phyloP scores from a whole-genome alignment of 441 rosid genomes.

The Geranium incanum region DNA sequence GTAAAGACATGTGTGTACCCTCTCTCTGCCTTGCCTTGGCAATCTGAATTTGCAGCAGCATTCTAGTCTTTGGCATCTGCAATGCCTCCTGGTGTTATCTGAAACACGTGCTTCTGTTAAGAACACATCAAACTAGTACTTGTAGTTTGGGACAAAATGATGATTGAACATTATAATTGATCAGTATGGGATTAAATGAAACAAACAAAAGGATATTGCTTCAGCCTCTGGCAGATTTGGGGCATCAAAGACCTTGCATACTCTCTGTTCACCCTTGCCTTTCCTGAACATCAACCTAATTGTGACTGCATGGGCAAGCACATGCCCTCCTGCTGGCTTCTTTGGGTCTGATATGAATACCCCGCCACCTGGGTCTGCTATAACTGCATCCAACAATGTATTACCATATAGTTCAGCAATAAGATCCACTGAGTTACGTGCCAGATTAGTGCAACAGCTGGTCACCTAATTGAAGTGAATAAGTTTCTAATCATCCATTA shows the following conservation, averaged over 20 bases:
- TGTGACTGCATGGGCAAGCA: slow-evolving; percentile 86
- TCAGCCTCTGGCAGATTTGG: slow-evolving; percentile 89
- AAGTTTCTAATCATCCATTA: not conserved
- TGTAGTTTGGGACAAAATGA: too few relatives aligned
- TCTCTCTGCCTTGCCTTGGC: not conserved
- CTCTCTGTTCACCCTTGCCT: slow-evolving; percentile 86
- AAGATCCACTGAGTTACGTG: not conserved
- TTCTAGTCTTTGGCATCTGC: slow-evolving; percentile 74
- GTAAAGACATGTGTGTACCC: not conserved
- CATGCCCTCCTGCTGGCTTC: slow-evolving; percentile 94
- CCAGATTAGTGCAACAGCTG: not conserved
- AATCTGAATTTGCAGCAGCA: not conserved
- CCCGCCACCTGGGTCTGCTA: slow-evolving; percentile 92
- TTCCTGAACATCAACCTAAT: slow-evolving; percentile 85
- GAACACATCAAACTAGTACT: slow-evolving; percentile 23
- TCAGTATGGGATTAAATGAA: not conserved
- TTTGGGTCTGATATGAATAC: slow-evolving; percentile 87
- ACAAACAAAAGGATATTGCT: slow-evolving; percentile 65
- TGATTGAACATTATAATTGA: not conserved
- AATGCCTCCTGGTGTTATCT: slow-evolving; percentile 80
- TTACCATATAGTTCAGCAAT: slow-evolving; percentile 1
- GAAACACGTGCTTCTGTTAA: slow-evolving; percentile 55
- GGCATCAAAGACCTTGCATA: slow-evolving; percentile 88
- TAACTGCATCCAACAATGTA: slow-evolving; percentile 43
- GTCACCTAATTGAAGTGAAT: not conserved